Base-by-base conservation (phyloP, 1,284 basidiomycete species). In the Leccinum ponderosum region DNA sequence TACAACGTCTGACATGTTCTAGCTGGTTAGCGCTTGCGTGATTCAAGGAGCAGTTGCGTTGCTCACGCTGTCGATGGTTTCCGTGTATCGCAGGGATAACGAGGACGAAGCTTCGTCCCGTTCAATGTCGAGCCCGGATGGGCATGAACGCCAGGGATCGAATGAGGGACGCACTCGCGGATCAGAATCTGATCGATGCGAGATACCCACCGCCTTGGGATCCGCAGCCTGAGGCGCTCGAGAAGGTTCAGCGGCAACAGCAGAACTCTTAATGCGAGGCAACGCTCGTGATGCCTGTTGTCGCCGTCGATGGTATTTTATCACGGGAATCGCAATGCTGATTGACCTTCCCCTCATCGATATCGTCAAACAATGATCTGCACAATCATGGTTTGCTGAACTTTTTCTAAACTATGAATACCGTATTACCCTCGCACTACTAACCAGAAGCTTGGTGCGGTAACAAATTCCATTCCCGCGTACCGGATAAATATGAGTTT, bases 201-300 rank as follows among this genome's bases (percentile, higher is more conserved):
- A 80, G 88, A 51, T 84, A 87, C 65, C 89, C 90, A n/a, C 83
- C 88, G 3, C 88, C 89, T 27, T 91, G 89, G 89, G 89, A 89
- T 61, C 79, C 74, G 55, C 80, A 20, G 20, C 20, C 20, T 20
- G 20, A 79, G 66, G 80, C 81, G 15, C 62, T 74, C 14, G 72
- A 74, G 55, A 64, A 62, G 48, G 29, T 69, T 33, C 59, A 73
- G 52, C 65, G 58, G 53, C 69, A 71, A 17, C 65, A 74, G 57
- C 71, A 50, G 62, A 1, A 3, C 20, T 61, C 66, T 20, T 61
- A 58, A 39, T 31, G 62, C 60, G 60, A 47, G 59, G n/a, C 56
- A 57, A 12, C 59, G 52, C 59, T 60, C 56, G 42, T 69, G 53
- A 71, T 39, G 35, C 17, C 29, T 5, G 25, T 22, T 9, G 15